A percentile compares a stretch with the other conserved stretches of the same genome.
Conservation (phyloP, 495 filamentous ascomycete species). For the Penicillium canariense region DNA sequence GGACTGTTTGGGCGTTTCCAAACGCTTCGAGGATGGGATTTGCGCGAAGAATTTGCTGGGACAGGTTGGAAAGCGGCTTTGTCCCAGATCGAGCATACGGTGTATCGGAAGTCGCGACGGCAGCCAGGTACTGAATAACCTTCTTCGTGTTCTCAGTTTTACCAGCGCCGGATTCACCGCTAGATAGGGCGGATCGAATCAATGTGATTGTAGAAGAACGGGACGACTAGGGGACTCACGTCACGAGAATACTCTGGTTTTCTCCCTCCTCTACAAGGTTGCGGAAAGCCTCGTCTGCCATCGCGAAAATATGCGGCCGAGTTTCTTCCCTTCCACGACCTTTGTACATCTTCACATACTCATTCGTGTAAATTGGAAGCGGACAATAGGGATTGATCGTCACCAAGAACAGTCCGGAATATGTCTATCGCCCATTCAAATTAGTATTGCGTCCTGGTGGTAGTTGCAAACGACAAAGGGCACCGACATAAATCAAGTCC, state of each 20-base stretch:
- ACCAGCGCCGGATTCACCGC: constrained; percentile 94
- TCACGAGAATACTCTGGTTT: constrained; percentile 97
- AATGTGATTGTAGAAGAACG: neutral
- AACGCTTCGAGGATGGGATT: constrained; percentile 99
- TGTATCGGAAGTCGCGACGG: constrained; percentile 82
- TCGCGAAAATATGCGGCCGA: constrained; percentile 95
- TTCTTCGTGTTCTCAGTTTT: constrained; percentile 99
- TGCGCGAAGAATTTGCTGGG: constrained; percentile 91
- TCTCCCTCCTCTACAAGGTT: constrained; percentile 93
- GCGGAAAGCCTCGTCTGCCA: constrained; percentile 96
- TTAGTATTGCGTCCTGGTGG: neutral
- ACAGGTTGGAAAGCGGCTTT: constrained; percentile 79
- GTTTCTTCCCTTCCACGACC: constrained; percentile 87
- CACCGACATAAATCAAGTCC: constrained; percentile 83
- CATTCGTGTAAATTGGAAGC: constrained; percentile 92
- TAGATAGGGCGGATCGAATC: constrained; percentile 22
- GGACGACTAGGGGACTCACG: constrained; percentile 43
- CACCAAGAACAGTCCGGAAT: constrained; percentile 95
- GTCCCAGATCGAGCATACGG: constrained; percentile 59
- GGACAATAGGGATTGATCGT: constrained; percentile 96
- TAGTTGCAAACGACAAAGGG: neutral
- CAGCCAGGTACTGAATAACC: constrained; percentile 97
- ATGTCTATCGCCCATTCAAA: constrained; percentile 56
- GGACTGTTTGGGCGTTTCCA: constrained; percentile 95
- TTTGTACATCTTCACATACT: constrained; percentile 96